phyloP scores from a whole-genome alignment of 148 eudicot genomes.

The Nepenthes gracilis region DNA sequence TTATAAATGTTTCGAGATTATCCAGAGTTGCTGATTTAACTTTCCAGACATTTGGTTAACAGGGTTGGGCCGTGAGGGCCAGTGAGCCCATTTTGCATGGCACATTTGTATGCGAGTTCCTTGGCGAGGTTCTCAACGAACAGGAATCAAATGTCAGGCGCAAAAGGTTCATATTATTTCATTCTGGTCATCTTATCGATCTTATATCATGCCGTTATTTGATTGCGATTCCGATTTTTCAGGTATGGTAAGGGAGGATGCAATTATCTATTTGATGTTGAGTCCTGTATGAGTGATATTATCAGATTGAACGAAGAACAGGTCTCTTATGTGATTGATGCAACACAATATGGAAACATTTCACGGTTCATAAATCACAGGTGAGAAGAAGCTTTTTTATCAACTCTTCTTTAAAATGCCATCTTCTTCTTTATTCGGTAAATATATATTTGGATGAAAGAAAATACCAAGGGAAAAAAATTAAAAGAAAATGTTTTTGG shows the following conservation, averaged over 20 bases:
- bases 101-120: conserved; percentile 71
- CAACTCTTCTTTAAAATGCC: not conserved
- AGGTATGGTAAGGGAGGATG: conserved; percentile 47
- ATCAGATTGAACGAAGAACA: conserved; percentile 42
- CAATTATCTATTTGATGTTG: conserved; percentile 55
- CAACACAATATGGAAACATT: conserved; percentile 68
- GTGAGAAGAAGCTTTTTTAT: conserved; percentile 26
- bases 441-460: too few relatives aligned
- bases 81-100: conserved; percentile 59
- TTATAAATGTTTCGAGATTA: not conserved
- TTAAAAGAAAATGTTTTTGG: too few relatives aligned
- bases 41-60: conserved; percentile 14
- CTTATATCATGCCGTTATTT: not conserved
- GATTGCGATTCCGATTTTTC: conserved; percentile 8
- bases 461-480: too few relatives aligned
- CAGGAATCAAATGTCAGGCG: conserved; percentile 65
- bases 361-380: conserved; percentile 96
- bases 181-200: not conserved
- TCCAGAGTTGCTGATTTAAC: not conserved
- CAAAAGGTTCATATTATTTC: conserved; percentile 39
- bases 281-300: conserved; percentile 37
- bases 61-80: conserved; percentile 97
- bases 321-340: conserved; percentile 52
- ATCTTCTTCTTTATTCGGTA: not conserved
- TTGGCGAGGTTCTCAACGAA: conserved; percentile 78